A percentile compares a stretch with the other conserved stretches of the same genome.
Evolutionary conservation across 148 eudicot species (phyloP).

Genomic region (Heliosperma pusillum): DNA sequence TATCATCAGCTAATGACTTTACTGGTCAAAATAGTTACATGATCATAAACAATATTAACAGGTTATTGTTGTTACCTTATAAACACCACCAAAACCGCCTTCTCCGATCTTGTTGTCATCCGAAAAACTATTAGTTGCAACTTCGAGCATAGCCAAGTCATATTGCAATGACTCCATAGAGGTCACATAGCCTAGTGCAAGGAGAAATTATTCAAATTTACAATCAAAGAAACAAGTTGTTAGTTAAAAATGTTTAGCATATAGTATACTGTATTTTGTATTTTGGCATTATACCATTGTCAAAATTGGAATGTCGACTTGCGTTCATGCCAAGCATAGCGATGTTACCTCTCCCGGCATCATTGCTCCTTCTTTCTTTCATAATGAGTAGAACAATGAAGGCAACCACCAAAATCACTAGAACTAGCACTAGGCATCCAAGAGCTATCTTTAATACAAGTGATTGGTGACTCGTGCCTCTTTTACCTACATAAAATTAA

Average conservation of each 20-base stretch:
- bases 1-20: not conserved
- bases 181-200: no score
- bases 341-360: not conserved
- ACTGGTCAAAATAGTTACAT: no score
- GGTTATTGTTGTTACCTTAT: not conserved
- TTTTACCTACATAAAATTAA: not conserved
- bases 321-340: not conserved
- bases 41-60: not conserved
- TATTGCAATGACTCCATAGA: not conserved
- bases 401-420: conserved; percentile 11
- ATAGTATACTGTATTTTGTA: no score
- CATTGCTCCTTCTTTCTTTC: not conserved
- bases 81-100: conserved; percentile 18
- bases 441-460: not conserved
- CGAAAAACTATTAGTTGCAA: conserved; percentile 7
- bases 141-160: conserved; percentile 7
- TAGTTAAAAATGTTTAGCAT: no score
- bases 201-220: no score
- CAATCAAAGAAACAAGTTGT: no score
- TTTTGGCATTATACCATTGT: no score
- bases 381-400: not conserved
- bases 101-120: conserved; percentile 9
- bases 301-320: no score
- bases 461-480: not conserved
- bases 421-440: not conserved